phyloP scores from a whole-genome alignment of 2,329 filamentous ascomycete genomes.

The Pezicula carpinea region DNA sequence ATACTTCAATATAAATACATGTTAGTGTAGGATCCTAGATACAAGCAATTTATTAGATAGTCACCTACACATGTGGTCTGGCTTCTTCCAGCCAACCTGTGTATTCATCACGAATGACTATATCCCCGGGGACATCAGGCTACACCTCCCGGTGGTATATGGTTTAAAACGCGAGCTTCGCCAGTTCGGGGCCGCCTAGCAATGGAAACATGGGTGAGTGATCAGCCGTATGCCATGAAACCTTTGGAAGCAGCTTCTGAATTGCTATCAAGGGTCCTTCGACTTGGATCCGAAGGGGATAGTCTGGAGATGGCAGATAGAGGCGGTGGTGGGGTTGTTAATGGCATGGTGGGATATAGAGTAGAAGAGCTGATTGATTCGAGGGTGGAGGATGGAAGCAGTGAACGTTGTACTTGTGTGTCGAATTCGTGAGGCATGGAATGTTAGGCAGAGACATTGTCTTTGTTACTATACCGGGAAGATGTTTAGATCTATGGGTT shows the following conservation, averaged over 20 bases:
- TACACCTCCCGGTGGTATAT: conserved; percentile 8
- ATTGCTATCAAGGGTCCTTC: conserved; percentile 10
- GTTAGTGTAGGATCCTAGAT: not conserved
- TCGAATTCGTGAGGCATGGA: conserved; percentile 11
- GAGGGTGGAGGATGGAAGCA: conserved; percentile 10
- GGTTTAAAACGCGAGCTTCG: conserved; percentile 6
- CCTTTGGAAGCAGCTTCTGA: conserved; percentile 10
- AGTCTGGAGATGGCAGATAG: conserved; percentile 4
- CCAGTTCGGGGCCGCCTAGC: conserved; percentile 5
- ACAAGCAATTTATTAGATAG: conserved; percentile 1
- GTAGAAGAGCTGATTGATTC: conserved; percentile 9
- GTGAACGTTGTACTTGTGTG: conserved; percentile 11
- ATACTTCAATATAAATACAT: not conserved
- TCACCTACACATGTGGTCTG: not conserved
- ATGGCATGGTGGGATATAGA: conserved; percentile 6
- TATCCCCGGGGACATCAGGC: conserved; percentile 6
- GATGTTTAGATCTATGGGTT: too few species aligned
- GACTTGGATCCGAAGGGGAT: conserved; percentile 9
- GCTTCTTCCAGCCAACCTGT: conserved; percentile 8
- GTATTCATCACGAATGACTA: conserved; percentile 11
- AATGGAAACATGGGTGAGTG: conserved; percentile 5
- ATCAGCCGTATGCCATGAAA: conserved; percentile 7
- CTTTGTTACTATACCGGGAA: too few species aligned
- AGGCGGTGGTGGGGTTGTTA: conserved; percentile 3
- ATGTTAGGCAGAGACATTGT: conserved; percentile 3